Conservation (phyloP, 2,329 filamentous ascomycete species). For the Neurospora sp. region DNA sequence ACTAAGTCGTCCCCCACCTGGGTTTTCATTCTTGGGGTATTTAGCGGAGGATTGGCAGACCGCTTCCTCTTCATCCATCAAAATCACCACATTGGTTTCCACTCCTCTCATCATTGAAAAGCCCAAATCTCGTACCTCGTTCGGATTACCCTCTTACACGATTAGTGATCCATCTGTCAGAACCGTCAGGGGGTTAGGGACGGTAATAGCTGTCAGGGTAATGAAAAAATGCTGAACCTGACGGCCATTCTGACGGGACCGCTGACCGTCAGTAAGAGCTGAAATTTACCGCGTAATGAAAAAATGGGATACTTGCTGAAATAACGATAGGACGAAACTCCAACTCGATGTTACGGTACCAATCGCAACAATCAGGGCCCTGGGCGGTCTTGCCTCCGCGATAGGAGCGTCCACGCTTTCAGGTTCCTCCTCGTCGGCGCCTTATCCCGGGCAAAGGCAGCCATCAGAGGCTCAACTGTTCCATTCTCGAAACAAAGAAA, state of each 20-base stretch:
- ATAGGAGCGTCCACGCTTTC: not conserved
- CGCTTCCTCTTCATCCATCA: not conserved
- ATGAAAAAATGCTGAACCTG: too few relatives aligned
- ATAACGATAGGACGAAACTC: too few relatives aligned
- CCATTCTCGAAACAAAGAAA: too few relatives aligned
- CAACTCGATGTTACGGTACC: too few relatives aligned
- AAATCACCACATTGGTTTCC: not conserved
- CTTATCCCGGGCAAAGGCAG: not conserved
- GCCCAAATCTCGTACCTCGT: not conserved
- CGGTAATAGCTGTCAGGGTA: too few relatives aligned
- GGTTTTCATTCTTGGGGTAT: not conserved
- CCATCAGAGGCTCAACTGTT: not conserved
- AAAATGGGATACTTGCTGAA: too few relatives aligned
- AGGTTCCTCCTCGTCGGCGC: not conserved
- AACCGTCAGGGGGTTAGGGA: not conserved
- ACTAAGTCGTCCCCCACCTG: not conserved
- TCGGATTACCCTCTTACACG: not conserved
- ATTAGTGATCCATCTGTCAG: not conserved
- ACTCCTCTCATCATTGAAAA: not conserved
- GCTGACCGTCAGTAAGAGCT: too few relatives aligned
- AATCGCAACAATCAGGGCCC: not conserved
- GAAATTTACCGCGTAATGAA: not conserved
- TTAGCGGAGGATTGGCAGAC: not conserved
- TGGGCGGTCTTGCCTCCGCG: not conserved
- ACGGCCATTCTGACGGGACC: too few relatives aligned